Evolutionary conservation across 257 asterid species (phyloP), one percentile per base, ranked within the genome.

Genomic region (Capsicum chinense): DNA sequence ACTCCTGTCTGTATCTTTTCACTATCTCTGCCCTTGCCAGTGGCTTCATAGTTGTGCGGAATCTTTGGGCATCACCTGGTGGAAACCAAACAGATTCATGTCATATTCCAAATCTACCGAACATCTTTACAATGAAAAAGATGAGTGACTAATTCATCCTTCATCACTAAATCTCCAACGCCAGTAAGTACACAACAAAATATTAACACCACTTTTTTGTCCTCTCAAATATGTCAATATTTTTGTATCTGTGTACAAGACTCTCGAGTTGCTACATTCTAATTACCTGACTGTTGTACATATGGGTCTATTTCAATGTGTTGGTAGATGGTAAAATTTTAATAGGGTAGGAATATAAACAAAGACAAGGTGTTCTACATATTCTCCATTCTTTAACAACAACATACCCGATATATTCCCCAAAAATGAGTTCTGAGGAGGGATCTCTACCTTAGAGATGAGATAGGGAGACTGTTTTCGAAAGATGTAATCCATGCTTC

Each of bases 201-300:
- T 48, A 48, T 9, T 48, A 13, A 56, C 59, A 56, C 13, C 59
- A 4, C 59, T 56, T 12, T 44, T 56, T 56, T 56, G 54, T 69
- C 78, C 54, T 69, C 78, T 39, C 33, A 68, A 68, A 15, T 68
- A 68, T 39, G 78, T 68, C 78, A 68, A 68, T 68, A 68, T 15
- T 68, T 66, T 15, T 68, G 26, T 4, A 39, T 37, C 78, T 68
- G 26, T 68, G 4, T 26, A 26, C 7, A 37, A 68, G 78, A 37
- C 76, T 68, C 76, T 66, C 17, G 13, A 68, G 76, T 39, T 37
- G 26, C 26, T 68, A 39, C 14, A 39, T 68, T 68, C 50, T 67
- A 67, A 37, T 67, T 67, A 67, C 14, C 37, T 67, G 15, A 37
- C 3, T 37, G 5, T 15, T 68, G 52, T 68, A 68, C 26, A 7